phyloP scores from a whole-genome alignment of 306 rosid genomes.

The Betula pendula region DNA sequence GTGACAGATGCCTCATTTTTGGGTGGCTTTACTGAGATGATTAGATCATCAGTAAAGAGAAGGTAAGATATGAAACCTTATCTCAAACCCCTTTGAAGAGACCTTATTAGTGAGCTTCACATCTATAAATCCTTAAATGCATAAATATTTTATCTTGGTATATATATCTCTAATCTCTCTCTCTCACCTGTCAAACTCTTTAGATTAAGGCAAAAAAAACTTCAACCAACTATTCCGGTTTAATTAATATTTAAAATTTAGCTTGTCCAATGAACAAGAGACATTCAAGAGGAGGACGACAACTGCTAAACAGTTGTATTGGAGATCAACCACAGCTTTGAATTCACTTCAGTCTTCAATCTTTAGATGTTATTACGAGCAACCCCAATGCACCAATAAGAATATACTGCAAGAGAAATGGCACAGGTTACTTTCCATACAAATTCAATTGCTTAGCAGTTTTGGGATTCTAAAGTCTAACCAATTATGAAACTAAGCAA shows the following conservation, averaged over 20 bases:
- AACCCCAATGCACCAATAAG: conserved; percentile 75
- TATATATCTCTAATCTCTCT: too few species aligned
- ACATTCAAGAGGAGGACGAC: conserved; percentile 26
- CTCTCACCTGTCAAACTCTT: not conserved
- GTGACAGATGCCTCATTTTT: too few species aligned
- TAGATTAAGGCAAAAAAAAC: conserved; percentile 7
- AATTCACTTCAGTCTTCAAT: conserved; percentile 37
- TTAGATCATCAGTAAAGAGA: too few species aligned
- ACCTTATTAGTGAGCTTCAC: too few species aligned
- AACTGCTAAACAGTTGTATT: conserved; percentile 7
- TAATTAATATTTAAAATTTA: conserved; percentile 22
- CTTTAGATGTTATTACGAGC: conserved; percentile 80
- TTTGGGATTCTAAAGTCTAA: not conserved
- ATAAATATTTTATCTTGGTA: too few species aligned
- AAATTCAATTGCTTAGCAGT: not conserved
- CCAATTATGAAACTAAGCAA: not conserved
- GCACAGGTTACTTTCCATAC: conserved; percentile 6
- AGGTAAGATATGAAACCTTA: too few species aligned
- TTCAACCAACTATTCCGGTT: conserved; percentile 30
- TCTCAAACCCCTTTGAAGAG: too few species aligned
- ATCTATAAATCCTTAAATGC: too few species aligned
- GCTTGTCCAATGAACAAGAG: conserved; percentile 27
- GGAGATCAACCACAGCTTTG: conserved; percentile 18
- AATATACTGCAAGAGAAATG: conserved; percentile 57
- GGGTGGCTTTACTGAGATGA: too few species aligned